A percentile compares a stretch with the other conserved stretches of the same genome.
Evolutionary conservation across 2,329 filamentous ascomycete species (phyloP).

Genomic region (Colletotrichum godetiae): DNA sequence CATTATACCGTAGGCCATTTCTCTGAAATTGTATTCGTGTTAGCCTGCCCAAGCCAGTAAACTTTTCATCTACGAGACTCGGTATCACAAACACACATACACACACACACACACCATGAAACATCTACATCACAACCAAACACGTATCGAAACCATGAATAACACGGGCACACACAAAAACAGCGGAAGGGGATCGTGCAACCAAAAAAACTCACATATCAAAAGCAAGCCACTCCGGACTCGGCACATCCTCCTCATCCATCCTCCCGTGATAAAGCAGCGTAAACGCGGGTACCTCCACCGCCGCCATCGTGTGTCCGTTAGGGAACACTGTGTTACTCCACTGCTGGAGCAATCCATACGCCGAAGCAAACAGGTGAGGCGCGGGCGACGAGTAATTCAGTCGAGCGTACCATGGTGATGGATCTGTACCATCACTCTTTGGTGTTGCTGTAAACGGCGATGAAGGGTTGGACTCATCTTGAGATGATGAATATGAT

Average conservation of each 20-base stretch:
- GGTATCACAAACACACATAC: no score
- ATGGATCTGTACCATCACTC: no score
- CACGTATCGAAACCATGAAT: no score
- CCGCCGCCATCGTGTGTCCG: slow-evolving; percentile 59
- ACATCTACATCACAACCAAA: no score
- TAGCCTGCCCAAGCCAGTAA: not conserved
- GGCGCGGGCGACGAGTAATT: slow-evolving; percentile 61
- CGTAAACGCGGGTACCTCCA: slow-evolving; percentile 57
- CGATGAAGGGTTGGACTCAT: not conserved
- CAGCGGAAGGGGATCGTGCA: no score
- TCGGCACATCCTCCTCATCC: slow-evolving; percentile 53
- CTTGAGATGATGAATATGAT: not conserved
- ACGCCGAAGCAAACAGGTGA: slow-evolving; percentile 59
- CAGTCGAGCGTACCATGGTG: slow-evolving; percentile 36
- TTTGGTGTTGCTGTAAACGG: no score
- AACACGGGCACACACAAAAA: not conserved
- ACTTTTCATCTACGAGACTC: no score
- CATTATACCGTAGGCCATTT: slow-evolving; percentile 66
- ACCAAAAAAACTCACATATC: slow-evolving; percentile 51
- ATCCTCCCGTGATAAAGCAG: slow-evolving; percentile 60
- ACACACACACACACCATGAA: no score
- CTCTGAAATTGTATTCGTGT: slow-evolving; percentile 39
- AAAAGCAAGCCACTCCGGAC: slow-evolving; percentile 64
- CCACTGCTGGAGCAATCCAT: slow-evolving; percentile 60
- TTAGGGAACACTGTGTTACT: slow-evolving; percentile 63